Conservation (phyloP, 1,284 basidiomycete species). For the Chalciporus sp. region DNA sequence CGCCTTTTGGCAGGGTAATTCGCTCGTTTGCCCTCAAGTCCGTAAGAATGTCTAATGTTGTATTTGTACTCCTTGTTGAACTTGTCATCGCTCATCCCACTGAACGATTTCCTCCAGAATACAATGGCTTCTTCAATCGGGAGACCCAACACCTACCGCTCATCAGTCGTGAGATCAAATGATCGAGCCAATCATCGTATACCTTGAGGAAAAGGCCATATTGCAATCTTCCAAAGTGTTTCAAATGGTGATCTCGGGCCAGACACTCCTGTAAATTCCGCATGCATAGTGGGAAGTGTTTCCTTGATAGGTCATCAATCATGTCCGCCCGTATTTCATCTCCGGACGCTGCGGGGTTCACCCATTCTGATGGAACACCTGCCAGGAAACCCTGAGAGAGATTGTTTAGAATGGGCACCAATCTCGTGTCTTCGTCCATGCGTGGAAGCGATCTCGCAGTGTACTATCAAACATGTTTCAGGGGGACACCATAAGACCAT, state of each 20-base stretch:
- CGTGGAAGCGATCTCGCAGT: constrained; percentile 90
- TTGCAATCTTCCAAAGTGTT: constrained; percentile 91
- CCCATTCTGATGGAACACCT: constrained; percentile 86
- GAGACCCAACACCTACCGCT: constrained; percentile 80
- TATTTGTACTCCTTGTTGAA: constrained; percentile 99
- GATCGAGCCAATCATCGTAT: constrained; percentile 12
- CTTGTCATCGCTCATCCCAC: constrained; percentile 85
- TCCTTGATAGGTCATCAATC: constrained; percentile 85
- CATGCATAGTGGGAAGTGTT: constrained; percentile 98
- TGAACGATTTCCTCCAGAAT: constrained; percentile 93
- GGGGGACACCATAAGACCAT: background rate
- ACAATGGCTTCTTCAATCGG: constrained; percentile 93
- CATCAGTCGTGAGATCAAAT: background rate
- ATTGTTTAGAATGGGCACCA: constrained; percentile 90
- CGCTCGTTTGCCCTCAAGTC: constrained; percentile 90
- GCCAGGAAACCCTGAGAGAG: constrained; percentile 94
- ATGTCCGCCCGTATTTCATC: constrained; percentile 88
- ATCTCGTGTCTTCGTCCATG: constrained; percentile 94
- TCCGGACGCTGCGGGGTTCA: constrained; percentile 52
- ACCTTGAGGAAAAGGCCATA: constrained; percentile 97
- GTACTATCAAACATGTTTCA: constrained; percentile 46
- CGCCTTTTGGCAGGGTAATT: constrained; percentile 95
- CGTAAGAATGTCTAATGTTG: constrained; percentile 96
- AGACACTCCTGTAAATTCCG: constrained; percentile 85
- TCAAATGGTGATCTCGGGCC: constrained; percentile 82